Conservation (phyloP, 805 yeast genomes). For the Isabelozyma gotoi region DNA sequence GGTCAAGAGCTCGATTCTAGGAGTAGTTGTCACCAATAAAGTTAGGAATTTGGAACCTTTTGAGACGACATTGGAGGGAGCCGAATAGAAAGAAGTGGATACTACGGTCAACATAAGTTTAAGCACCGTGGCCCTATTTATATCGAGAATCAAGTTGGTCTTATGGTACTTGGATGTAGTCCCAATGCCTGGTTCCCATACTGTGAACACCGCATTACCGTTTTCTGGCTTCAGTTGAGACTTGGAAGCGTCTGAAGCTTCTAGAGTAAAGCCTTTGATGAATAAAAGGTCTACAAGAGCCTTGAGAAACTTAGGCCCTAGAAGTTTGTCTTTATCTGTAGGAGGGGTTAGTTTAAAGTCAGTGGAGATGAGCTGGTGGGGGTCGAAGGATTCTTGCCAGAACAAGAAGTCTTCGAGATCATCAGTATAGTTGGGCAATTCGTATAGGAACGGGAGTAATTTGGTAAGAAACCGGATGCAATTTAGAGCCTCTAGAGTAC, state of each 20-base stretch:
- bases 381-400: slow-evolving; percentile 47
- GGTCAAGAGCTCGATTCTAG: slow-evolving; percentile 47
- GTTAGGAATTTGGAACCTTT: slow-evolving; percentile 64
- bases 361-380: slow-evolving; percentile 13
- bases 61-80: slow-evolving; percentile 40
- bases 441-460: slow-evolving; percentile 67
- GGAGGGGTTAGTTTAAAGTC: slow-evolving; percentile 8
- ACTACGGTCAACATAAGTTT: slow-evolving; percentile 59
- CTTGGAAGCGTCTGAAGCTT: slow-evolving; percentile 5
- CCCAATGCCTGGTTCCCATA: slow-evolving; percentile 88
- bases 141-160: slow-evolving; percentile 43
- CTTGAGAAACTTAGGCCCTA: slow-evolving; percentile 10
- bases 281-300: slow-evolving; percentile 49
- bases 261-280: slow-evolving; percentile 55
- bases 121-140: slow-evolving; percentile 67
- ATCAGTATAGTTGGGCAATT: slow-evolving; percentile 32
- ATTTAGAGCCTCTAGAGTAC: slow-evolving; percentile 46
- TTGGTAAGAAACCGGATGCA: slow-evolving; percentile 65
- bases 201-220: slow-evolving; percentile 33
- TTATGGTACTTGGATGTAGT: slow-evolving; percentile 25
- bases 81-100: slow-evolving; percentile 59
- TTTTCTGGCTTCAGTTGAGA: slow-evolving; percentile 4
- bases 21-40: slow-evolving; percentile 49
- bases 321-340: not conserved
- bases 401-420: slow-evolving; percentile 28